A percentile compares a stretch with the other conserved stretches of the same genome.
Conservation (phyloP, 2,329 filamentous ascomycete genomes). For the Aureobasidium sp. region DNA sequence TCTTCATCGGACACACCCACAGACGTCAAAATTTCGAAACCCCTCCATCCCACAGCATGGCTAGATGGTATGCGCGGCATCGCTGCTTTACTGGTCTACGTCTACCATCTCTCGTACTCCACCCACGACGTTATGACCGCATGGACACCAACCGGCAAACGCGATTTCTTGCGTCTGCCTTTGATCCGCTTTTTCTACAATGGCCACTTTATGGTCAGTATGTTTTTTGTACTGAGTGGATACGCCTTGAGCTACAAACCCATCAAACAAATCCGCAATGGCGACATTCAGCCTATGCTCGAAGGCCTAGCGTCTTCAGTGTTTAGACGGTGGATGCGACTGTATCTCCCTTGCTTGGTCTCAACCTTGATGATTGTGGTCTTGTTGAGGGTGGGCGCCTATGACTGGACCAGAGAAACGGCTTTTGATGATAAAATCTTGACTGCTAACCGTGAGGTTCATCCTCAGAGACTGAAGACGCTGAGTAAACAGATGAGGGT, state of each 20-base stretch:
- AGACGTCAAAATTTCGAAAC: background rate
- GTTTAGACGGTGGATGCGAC: conserved; percentile 19
- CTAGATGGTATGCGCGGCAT: conserved; percentile 22
- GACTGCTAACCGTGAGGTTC: conserved; percentile 9
- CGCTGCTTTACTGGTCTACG: conserved; percentile 21
- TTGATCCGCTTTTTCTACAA: conserved; percentile 49
- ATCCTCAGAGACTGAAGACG: background rate
- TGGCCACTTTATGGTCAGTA: conserved; percentile 49
- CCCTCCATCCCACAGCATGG: conserved; percentile 18
- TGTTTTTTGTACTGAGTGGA: conserved; percentile 58
- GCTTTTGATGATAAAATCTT: background rate
- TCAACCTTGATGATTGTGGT: conserved; percentile 19
- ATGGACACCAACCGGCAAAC: conserved; percentile 9
- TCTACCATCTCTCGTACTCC: conserved; percentile 19
- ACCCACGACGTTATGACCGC: conserved; percentile 17
- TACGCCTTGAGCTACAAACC: conserved; percentile 49
- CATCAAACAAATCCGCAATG: conserved; percentile 14
- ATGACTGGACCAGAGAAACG: background rate
- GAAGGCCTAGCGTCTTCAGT: conserved; percentile 18
- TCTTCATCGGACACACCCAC: too few relatives aligned
- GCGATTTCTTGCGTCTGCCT: conserved; percentile 40
- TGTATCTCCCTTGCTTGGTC: conserved; percentile 20
- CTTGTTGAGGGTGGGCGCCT: background rate
- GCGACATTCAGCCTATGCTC: conserved; percentile 24
- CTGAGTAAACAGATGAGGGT: conserved; percentile 19